Conservation (phyloP, 257 asterid species). For the Ilex asprella region DNA sequence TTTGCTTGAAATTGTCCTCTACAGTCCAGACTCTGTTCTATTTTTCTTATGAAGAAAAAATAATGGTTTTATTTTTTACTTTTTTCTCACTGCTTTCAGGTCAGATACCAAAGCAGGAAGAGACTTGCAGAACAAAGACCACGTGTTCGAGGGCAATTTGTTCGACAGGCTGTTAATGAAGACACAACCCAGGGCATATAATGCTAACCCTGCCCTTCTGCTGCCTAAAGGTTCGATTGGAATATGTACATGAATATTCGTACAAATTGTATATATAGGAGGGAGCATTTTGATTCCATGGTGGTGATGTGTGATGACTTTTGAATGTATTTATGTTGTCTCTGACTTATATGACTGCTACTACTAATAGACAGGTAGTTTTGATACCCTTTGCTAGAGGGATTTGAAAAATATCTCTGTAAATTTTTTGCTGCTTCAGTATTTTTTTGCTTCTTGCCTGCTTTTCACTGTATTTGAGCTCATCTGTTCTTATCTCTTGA, state of each 20-base stretch:
- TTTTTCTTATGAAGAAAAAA: neutral
- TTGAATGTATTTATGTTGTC: too few relatives aligned
- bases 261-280: conserved; percentile 12
- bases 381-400: too few relatives aligned
- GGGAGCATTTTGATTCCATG: conserved; percentile 10
- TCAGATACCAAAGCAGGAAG: conserved; percentile 45
- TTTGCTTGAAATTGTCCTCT: too few relatives aligned
- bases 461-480: too few relatives aligned
- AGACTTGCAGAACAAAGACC: conserved; percentile 46
- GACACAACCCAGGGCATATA: conserved; percentile 14
- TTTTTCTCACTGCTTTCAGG: conserved; percentile 18
- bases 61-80: neutral
- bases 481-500: too few relatives aligned
- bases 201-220: conserved; percentile 18
- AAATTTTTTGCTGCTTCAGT: too few relatives aligned
- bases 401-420: too few relatives aligned
- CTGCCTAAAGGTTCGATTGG: neutral
- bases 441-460: too few relatives aligned
- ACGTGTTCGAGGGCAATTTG: conserved; percentile 49
- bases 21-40: too few relatives aligned
- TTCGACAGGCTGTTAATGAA: conserved; percentile 24
- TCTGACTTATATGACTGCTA: too few relatives aligned
- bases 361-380: too few relatives aligned
- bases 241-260: conserved; percentile 11
- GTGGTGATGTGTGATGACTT: too few relatives aligned